Evolutionary conservation across 768 basidiomycete species (phyloP).

Genomic region (Mycena crocata): DNA sequence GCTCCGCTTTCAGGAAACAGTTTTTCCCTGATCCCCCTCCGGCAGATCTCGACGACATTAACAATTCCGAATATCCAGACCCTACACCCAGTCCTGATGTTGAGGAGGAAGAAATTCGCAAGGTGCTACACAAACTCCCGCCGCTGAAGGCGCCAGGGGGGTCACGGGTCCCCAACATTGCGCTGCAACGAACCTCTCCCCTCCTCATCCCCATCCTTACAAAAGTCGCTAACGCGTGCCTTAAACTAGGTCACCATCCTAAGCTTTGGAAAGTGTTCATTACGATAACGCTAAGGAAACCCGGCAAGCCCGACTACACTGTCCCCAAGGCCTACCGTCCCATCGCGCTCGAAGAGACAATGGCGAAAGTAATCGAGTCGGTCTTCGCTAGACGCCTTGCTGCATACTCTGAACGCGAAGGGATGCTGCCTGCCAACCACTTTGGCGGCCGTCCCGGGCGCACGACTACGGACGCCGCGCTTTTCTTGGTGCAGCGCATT

Average conservation of each 20-base stretch:
- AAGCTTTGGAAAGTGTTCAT: conserved; percentile 37
- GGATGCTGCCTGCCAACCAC: conserved; percentile 19
- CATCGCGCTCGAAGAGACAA: conserved; percentile 37
- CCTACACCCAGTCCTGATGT: not conserved
- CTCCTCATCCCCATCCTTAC: conserved; percentile 28
- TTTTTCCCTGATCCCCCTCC: conserved; percentile 40
- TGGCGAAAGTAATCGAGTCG: conserved; percentile 27
- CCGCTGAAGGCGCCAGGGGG: conserved; percentile 39
- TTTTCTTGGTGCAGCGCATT: conserved; percentile 27
- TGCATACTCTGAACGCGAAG: conserved; percentile 7
- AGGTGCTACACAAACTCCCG: not conserved
- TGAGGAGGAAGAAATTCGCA: not conserved
- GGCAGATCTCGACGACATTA: conserved; percentile 13
- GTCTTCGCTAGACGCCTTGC: conserved; percentile 10
- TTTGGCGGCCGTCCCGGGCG: conserved; percentile 31
- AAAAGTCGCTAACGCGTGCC: conserved; percentile 10
- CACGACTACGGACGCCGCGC: conserved; percentile 29
- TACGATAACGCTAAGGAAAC: conserved; percentile 39
- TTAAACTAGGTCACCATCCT: conserved; percentile 38
- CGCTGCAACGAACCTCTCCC: conserved; percentile 35
- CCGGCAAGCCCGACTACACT: not conserved
- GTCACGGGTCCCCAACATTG: conserved; percentile 40
- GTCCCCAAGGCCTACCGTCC: not conserved
- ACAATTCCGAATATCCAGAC: not conserved
- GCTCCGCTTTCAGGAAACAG: conserved; percentile 22